A percentile compares a stretch with the other conserved stretches of the same genome.
These are phyloP conservation scores for Hygrocybe coccinea DNA, from an alignment of 768 basidiomycete species.

Conservation along the genomic window DNA sequence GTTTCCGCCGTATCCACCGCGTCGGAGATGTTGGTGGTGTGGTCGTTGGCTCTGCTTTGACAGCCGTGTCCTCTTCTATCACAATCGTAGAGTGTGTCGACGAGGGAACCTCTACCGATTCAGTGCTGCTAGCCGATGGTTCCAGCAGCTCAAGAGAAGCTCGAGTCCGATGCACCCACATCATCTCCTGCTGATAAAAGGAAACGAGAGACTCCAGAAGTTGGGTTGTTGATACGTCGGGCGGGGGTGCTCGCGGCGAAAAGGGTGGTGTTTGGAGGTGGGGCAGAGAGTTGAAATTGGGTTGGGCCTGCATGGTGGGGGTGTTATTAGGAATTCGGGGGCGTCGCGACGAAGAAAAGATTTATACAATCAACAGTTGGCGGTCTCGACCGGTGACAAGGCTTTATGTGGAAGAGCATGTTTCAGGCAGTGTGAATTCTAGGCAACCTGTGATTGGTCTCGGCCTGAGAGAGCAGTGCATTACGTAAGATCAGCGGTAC, in stretches of 20 bases:
- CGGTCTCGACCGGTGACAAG: slow-evolving; percentile 10
- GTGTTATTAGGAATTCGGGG: neutral
- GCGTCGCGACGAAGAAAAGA: too few relatives aligned
- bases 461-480: neutral
- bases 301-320: slow-evolving; percentile 19
- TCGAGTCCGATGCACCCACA: slow-evolving; percentile 66
- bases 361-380: too few relatives aligned
- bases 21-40: slow-evolving; percentile 23
- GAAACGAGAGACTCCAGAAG: slow-evolving; percentile 60
- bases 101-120: neutral
- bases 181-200: slow-evolving; percentile 67
- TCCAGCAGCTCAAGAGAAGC: slow-evolving; percentile 48
- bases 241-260: slow-evolving; percentile 25
- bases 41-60: slow-evolving; percentile 29
- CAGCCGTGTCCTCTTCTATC: slow-evolving; percentile 13
- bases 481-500: neutral
- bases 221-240: slow-evolving; percentile 42
- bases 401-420: too few relatives aligned
- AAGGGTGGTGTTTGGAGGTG: slow-evolving; percentile 31
- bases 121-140: slow-evolving; percentile 10
- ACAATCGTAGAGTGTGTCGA: slow-evolving; percentile 1
- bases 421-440: too few relatives aligned
- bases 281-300: slow-evolving; percentile 5
- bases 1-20: slow-evolving; percentile 58
- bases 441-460: too few relatives aligned